These are phyloP conservation scores for Tylopilus orsonianus DNA, from an alignment of 1,284 basidiomycete species.

Conservation along the genomic window DNA sequence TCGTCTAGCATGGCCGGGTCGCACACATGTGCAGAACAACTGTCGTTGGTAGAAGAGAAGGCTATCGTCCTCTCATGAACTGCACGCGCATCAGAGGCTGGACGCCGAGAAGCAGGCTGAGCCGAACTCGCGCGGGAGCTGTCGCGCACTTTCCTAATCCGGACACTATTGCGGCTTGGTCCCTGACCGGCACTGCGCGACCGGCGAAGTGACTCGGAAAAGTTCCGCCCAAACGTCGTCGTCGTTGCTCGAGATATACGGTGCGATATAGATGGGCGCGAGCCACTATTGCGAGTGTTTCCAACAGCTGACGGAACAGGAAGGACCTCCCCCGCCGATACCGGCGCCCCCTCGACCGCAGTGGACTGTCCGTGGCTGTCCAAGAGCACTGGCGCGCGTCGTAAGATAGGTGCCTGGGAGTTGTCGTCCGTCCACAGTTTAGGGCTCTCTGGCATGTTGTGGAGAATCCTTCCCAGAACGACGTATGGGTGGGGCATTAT, in stretches of 20 bases:
- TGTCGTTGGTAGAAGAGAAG: constrained; percentile 1
- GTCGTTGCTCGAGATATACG: constrained; percentile 26
- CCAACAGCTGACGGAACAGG: not conserved
- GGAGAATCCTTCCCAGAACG: not conserved
- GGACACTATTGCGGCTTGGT: constrained; percentile 8
- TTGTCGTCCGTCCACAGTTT: not conserved
- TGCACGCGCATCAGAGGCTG: constrained; percentile 1
- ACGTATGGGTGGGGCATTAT: not conserved
- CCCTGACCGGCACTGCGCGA: constrained; percentile 1
- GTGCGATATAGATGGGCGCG: constrained; percentile 20
- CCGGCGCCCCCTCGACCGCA: not conserved
- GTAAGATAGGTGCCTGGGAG: constrained; percentile 14
- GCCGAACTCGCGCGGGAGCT: not conserved
- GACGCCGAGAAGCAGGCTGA: not conserved
- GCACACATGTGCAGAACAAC: not conserved
- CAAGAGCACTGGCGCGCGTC: constrained; percentile 25
- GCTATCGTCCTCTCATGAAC: not conserved
- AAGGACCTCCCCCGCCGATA: not conserved
- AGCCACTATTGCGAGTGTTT: not conserved
- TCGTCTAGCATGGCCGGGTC: constrained; percentile 12
- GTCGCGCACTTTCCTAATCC: constrained; percentile 21
- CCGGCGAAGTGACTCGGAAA: constrained; percentile 18
- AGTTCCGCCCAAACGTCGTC: constrained; percentile 22
- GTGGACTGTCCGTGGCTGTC: constrained; percentile 7
- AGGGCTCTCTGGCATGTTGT: constrained; percentile 10